Percentiles rank a stretch among this genome's conserved stretches.
Conservation (phyloP, 176 grass and related monocot genomes). For the Musa acuminata region DNA sequence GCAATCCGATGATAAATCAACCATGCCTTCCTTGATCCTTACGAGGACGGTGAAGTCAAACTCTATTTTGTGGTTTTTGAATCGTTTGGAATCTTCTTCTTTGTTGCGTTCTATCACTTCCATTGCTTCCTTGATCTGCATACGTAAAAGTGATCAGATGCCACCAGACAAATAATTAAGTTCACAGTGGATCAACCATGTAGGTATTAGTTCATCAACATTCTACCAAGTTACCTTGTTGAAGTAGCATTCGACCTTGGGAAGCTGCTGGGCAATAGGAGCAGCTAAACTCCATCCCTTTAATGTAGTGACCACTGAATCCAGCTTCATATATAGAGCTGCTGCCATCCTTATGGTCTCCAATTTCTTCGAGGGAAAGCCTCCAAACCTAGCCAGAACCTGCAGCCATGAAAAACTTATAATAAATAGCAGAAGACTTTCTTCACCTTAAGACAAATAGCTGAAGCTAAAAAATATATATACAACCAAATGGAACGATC, state of each 20-base stretch:
- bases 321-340: conserved; percentile 43
- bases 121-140: conserved; percentile 55
- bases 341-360: conserved; percentile 46
- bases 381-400: conserved; percentile 59
- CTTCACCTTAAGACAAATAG: not conserved
- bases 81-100: conserved; percentile 51
- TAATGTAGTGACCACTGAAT: conserved; percentile 24
- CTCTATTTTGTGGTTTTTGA: conserved; percentile 35
- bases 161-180: too few species aligned
- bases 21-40: conserved; percentile 53
- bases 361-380: conserved; percentile 53
- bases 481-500: not conserved
- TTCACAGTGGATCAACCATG: not conserved
- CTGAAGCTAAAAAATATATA: not conserved
- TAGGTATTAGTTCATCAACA: too few species aligned
- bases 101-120: conserved; percentile 52
- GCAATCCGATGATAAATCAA: conserved; percentile 56
- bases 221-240: conserved; percentile 33
- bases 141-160: not conserved
- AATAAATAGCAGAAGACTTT: conserved; percentile 4
- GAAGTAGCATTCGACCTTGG: conserved; percentile 38
- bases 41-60: conserved; percentile 38
- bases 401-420: conserved; percentile 7
- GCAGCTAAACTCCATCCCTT: conserved; percentile 34
- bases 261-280: conserved; percentile 36